Base-by-base conservation (phyloP, 169 alveolate genomes). In the Plasmodium knowlesi region DNA sequence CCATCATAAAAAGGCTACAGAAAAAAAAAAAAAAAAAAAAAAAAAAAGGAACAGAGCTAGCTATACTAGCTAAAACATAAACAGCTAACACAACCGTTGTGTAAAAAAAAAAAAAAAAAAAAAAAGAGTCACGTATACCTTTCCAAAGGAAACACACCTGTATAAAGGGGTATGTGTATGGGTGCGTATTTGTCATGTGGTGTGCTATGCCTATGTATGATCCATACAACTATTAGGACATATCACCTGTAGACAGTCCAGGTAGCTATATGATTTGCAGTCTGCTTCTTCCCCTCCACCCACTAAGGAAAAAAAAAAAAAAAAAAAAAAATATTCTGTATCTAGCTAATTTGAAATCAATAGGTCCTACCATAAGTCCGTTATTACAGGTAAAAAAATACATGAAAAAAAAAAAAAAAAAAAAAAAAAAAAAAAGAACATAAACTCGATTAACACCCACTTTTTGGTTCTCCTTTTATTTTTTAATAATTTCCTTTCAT, bases 271-370 rank as follows among this genome's bases (percentile, higher is more conserved):
- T 32, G 1, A n/a, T 34, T 78, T 78, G 67, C 46, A 14, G 0
- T n/a, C n/a, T n/a, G n/a, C n/a, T n/a, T n/a, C n/a, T n/a, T n/a
- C 39, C 39, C 39, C 67, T 0, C 39, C 39, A 32, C 39, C 39
- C 1, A 1, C 39, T 1, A 32, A 32, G 39, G 39, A 32, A 32
- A 32, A 32, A 32, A 32, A 32, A 32, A 78, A 78, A 78, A 16
- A 78, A 22, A 39, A 78, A 78, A 78, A 78, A 78, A 78, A 34
- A 78, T 41, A 16, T 8, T 25, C 6, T n/a, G 10, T 30, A 19
- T 78, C 43, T 78, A 78, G 54, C 84, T 72, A 78, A 22, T 78
- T 78, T 78, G 28, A 78, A 78, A 32, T 2, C 30, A 78, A 25
- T 4, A 41, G 0, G 41, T 32, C 16, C 16, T 39, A 19, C 25